Conservation (phyloP, 164 flowering plant genomes). For the Buxus sempervirens region DNA sequence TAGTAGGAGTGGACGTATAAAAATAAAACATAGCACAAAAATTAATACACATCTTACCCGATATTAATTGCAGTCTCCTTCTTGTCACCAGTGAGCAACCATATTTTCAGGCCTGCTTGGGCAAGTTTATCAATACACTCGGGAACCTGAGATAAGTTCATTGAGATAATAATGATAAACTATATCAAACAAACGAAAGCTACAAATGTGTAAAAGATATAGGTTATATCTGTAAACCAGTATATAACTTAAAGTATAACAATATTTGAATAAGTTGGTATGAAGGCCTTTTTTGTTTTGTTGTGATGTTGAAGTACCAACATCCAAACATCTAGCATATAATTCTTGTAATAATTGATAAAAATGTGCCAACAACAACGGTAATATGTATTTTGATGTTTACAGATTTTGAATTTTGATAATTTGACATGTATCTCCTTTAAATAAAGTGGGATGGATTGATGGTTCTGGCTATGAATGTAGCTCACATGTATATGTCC, state of each 20-base stretch:
- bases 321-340: background rate
- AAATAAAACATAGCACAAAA: no score
- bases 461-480: background rate
- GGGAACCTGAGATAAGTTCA: slow-evolving; percentile 42
- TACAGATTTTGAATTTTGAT: no score
- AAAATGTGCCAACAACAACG: background rate
- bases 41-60: slow-evolving; percentile 32
- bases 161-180: background rate
- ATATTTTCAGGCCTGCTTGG: slow-evolving; percentile 67
- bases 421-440: background rate
- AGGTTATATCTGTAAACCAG: no score
- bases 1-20: background rate
- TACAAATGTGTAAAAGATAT: background rate
- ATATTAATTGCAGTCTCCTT: slow-evolving; percentile 66
- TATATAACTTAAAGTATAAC: no score
- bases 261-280: no score
- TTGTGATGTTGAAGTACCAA: background rate
- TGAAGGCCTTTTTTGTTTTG: no score
- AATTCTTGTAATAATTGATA: background rate
- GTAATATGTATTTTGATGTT: background rate
- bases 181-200: background rate
- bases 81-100: slow-evolving; percentile 69
- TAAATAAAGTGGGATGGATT: no score
- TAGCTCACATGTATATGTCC: background rate
- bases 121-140: slow-evolving; percentile 68